Percentiles rank a stretch among this genome's conserved stretches.
These are phyloP conservation scores for Termitomyces sp. DNA, from an alignment of 768 basidiomycete species.

Conservation along the genomic window DNA sequence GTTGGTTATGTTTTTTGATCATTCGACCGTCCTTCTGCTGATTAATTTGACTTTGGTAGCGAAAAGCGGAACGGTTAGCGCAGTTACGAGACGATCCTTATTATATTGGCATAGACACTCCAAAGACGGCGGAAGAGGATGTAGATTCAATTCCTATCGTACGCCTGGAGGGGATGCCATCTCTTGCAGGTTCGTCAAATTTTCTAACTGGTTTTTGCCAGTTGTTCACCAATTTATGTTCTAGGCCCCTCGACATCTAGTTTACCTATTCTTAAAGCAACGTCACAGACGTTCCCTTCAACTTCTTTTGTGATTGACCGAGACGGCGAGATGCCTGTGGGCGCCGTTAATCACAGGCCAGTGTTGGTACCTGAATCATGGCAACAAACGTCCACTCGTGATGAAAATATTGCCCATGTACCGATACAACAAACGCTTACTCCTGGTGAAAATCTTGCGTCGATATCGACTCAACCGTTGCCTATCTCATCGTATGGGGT, in stretches of 20 bases:
- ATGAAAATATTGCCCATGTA: slow-evolving; percentile 1
- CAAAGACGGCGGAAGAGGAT: slow-evolving; percentile 44
- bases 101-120: slow-evolving; percentile 70
- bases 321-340: slow-evolving; percentile 82
- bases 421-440: slow-evolving; percentile 14
- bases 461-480: slow-evolving; percentile 30
- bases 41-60: slow-evolving; percentile 32
- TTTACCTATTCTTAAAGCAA: slow-evolving; percentile 39
- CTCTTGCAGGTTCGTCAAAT: slow-evolving; percentile 29
- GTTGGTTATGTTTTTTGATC: slow-evolving; percentile 34
- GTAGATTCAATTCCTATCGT: slow-evolving; percentile 93
- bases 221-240: not conserved
- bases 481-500: slow-evolving; percentile 53
- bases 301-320: slow-evolving; percentile 63
- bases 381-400: slow-evolving; percentile 11
- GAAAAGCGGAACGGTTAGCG: slow-evolving; percentile 69
- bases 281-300: slow-evolving; percentile 32
- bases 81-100: slow-evolving; percentile 85
- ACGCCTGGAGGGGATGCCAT: slow-evolving; percentile 65
- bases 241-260: slow-evolving; percentile 27
- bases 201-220: not conserved
- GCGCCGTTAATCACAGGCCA: slow-evolving; percentile 24
- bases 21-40: not conserved
- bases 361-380: slow-evolving; percentile 22
- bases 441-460: slow-evolving; percentile 13